Evolutionary conservation across 352 stramenopile genomes (phyloP).

Genomic region (Globisporangium spiculum): DNA sequence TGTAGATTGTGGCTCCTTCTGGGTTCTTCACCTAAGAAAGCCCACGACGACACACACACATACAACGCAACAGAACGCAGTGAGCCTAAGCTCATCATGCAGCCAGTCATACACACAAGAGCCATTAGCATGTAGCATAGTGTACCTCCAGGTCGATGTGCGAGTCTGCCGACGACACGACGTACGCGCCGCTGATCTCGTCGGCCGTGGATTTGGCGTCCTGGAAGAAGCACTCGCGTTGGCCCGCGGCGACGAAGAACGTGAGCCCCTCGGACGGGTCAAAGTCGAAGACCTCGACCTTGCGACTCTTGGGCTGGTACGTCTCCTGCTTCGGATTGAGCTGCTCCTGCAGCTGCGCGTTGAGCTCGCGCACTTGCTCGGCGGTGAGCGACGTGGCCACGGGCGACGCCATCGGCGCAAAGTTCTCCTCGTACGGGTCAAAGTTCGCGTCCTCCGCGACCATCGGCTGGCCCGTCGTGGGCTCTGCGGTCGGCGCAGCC

Average conservation of each 20-base stretch:
- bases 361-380: background rate
- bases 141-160: constrained; percentile 62
- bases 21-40: constrained; percentile 56
- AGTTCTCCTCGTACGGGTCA: constrained; percentile 44
- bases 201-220: constrained; percentile 69
- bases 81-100: background rate
- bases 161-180: constrained; percentile 70
- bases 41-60: background rate
- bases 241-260: constrained; percentile 53
- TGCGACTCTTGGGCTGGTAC: constrained; percentile 39
- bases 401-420: constrained; percentile 17
- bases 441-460: constrained; percentile 56
- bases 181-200: constrained; percentile 59
- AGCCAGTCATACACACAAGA: background rate
- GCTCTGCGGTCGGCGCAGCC: background rate
- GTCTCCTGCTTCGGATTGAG: constrained; percentile 11
- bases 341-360: constrained; percentile 5
- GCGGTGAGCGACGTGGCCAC: constrained; percentile 12
- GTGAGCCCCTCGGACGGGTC: constrained; percentile 78
- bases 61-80: background rate
- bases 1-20: constrained; percentile 48
- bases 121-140: background rate
- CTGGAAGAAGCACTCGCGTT: constrained; percentile 65
- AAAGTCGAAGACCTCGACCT: constrained; percentile 73
- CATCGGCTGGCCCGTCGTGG: constrained; percentile 11